Conservation (phyloP, 345 rosid species). For the Reutealis trisperma region DNA sequence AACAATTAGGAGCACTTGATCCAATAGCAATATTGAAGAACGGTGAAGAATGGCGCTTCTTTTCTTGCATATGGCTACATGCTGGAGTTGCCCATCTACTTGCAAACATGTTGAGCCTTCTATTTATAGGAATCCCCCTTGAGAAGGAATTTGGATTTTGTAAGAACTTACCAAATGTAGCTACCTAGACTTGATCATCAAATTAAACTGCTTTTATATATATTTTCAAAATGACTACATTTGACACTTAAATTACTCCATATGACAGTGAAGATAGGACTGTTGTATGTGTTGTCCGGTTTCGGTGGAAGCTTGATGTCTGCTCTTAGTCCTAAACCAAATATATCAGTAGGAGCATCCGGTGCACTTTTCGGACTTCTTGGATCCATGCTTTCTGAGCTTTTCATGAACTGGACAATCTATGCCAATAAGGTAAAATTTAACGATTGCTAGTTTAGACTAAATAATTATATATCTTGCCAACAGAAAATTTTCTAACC, state of each 20-base stretch:
- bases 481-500: constrained; percentile 1
- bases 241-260: constrained; percentile 1
- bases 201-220: neutral
- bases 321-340: constrained; percentile 12
- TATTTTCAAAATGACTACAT: neutral
- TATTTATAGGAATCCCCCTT: constrained; percentile 27
- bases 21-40: constrained; percentile 6
- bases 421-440: constrained; percentile 26
- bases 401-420: constrained; percentile 31
- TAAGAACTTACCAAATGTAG: constrained; percentile 8
- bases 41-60: constrained; percentile 23
- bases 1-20: constrained; percentile 30
- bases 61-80: constrained; percentile 29
- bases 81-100: constrained; percentile 27
- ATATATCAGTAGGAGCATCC: constrained; percentile 27
- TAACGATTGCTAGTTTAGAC: neutral
- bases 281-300: constrained; percentile 23
- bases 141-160: constrained; percentile 34
- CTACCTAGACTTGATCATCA: neutral
- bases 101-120: constrained; percentile 29
- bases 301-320: constrained; percentile 35
- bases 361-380: constrained; percentile 34
- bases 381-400: constrained; percentile 34
- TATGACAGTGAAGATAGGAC: constrained; percentile 27
- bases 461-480: too few species aligned